These are phyloP conservation scores for Lodderomyces theae DNA, from an alignment of 1,139 yeast genomes.

Conservation along the genomic window DNA sequence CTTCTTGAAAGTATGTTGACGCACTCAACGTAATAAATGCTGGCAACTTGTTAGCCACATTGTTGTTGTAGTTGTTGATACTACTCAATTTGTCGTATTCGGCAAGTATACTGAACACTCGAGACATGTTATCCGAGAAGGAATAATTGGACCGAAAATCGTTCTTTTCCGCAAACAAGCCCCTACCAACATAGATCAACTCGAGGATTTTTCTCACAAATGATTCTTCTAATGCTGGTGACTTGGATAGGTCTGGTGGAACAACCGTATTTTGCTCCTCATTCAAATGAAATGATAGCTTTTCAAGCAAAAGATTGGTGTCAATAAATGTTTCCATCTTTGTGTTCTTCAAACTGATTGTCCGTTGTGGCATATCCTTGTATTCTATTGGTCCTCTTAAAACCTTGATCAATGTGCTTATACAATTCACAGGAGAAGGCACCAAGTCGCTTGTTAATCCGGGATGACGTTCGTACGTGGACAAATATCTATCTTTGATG, in stretches of 20 bases:
- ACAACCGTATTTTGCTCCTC: constrained; percentile 44
- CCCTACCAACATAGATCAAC: constrained; percentile 41
- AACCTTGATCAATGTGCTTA: constrained; percentile 56
- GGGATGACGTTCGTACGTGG: constrained; percentile 28
- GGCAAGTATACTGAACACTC: constrained; percentile 33
- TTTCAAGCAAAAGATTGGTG: constrained; percentile 47
- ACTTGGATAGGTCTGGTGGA: constrained; percentile 51
- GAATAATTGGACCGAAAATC: constrained; percentile 32
- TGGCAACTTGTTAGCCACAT: constrained; percentile 20
- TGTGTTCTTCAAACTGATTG: constrained; percentile 50
- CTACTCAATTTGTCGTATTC: constrained; percentile 43
- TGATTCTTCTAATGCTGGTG: constrained; percentile 38
- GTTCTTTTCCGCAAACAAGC: constrained; percentile 22
- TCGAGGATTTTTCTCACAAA: constrained; percentile 51
- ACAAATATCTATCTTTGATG: constrained; percentile 30
- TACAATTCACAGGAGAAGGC: constrained; percentile 54
- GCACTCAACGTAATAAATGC: constrained; percentile 56
- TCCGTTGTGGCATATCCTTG: constrained; percentile 41
- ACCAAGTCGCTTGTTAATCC: constrained; percentile 30
- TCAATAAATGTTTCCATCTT: constrained; percentile 55
- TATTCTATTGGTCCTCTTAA: constrained; percentile 59
- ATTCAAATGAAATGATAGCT: constrained; percentile 43
- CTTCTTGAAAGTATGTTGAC: constrained; percentile 58
- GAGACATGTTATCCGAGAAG: constrained; percentile 36
- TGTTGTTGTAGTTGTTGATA: constrained; percentile 15